Evolutionary conservation across 805 yeast species (phyloP), one percentile per base, ranked within the genome.

Genomic region (Metschnikowia shivogae): DNA sequence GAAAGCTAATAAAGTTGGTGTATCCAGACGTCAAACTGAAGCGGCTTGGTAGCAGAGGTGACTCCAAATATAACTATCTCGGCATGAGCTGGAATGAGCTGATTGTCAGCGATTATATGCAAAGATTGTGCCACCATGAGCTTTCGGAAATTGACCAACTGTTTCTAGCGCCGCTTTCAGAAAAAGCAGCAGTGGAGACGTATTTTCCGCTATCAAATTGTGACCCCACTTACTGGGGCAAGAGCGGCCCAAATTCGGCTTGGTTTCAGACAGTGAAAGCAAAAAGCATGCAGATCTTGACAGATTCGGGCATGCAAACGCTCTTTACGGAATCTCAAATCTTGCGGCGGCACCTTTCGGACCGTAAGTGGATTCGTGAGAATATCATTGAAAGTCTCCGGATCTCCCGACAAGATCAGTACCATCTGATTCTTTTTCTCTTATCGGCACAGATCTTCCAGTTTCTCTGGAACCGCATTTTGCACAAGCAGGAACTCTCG

Each of bases 11-110:
- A 43, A 70, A 70, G 50, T 50, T 68, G 35, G 70, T 68, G 7
- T 68, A 64, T 47, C 76, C 76, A 1, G 54, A 62, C 40, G 48
- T 69, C 34, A 42, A 60, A 20, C 65, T 68, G 40, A 70, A 70
- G 46, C 52, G 76, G 42, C 58, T 70, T 36, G 76, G 76, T 3
- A 58, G 65, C 43, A 50, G 76, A 35, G 76, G 76, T n/a, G 72
- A 67, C 39, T 70, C 74, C 5, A 70, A 69, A 49, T 70, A 67
- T 47, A 67, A 70, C 43, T 70, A 70, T 47, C 56, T 69, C 38
- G 74, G 74, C 1, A 68, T 70, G 2, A 50, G 63, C 7, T 68
- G 74, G 74, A 70, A 67, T 45, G 60, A 62, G n/a, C 59, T 59
- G 34, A 56, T 70, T 9, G 60, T 69, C 11, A 52, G 53, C 35